phyloP scores from a whole-genome alignment of 2,329 filamentous ascomycete species.

The Parafenestella ontariensis region DNA sequence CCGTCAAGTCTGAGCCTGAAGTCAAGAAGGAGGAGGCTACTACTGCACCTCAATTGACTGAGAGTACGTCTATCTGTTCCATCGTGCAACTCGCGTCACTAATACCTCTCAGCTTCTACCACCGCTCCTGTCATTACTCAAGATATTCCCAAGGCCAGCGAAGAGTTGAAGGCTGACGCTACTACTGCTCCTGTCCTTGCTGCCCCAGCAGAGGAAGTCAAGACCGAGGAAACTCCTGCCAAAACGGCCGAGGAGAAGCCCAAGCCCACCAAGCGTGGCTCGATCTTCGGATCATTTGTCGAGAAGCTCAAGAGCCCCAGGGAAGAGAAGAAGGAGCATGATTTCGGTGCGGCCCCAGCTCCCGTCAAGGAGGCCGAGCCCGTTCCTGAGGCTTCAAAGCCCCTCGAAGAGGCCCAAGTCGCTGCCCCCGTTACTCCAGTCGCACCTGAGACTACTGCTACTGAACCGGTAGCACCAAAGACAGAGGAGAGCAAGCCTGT shows the following conservation, averaged over 20 bases:
- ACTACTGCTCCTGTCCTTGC: constrained; percentile 31
- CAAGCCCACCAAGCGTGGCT: constrained; percentile 82
- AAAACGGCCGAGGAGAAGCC: constrained; percentile 51
- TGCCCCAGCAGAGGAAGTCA: constrained; percentile 45
- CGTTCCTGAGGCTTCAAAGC: constrained; percentile 43
- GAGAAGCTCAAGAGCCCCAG: constrained; percentile 63
- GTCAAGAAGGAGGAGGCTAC: constrained; percentile 40
- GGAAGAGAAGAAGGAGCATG: constrained; percentile 73
- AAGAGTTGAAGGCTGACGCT: constrained; percentile 57
- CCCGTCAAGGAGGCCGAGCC: constrained; percentile 58
- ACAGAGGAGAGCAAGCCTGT: constrained; percentile 37
- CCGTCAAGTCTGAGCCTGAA: constrained; percentile 44
- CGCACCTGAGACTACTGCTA: constrained; percentile 33
- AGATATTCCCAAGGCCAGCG: constrained; percentile 34
- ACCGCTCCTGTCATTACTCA: constrained; percentile 47
- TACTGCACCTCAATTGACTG: constrained; percentile 40
- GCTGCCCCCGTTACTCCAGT: constrained; percentile 37
- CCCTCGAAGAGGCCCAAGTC: constrained; percentile 48
- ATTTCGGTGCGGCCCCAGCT: constrained; percentile 59
- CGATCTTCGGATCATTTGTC: constrained; percentile 78
- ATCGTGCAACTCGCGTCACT: constrained; percentile 1
- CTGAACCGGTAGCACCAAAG: constrained; percentile 37
- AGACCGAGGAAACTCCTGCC: constrained; percentile 53
- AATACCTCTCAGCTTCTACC: constrained; percentile 26
- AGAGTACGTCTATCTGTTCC: constrained; percentile 32